Evolutionary conservation across 176 grass and related monocot species (phyloP), one percentile per base, ranked within the genome.

Genomic region (Urochloa ruziziensis): DNA sequence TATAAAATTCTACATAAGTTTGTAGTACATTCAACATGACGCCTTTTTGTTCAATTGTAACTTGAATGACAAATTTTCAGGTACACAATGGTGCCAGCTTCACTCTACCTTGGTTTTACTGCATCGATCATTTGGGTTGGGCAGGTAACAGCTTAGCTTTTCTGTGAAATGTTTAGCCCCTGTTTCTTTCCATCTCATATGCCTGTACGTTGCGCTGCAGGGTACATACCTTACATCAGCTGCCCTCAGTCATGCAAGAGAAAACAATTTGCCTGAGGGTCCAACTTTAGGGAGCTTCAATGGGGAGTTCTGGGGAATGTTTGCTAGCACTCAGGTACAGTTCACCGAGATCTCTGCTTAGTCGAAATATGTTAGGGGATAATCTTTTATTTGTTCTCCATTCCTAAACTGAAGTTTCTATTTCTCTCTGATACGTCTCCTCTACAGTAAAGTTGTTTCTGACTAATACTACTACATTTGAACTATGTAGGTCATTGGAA

Each of bases 91-190:
- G 85, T 95, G 13, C 93, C 93, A 21, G 83, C 93, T 74, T 98
- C 96, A 70, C 32, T 98, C 1, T 98, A 98, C 84, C 83, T 98
- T 7, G 96, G 96, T 62, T 98, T 98, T 85, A 90, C 93, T 70
- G 87, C 96, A 58, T 95, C 96, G 0, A 95, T 96, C 57, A 98
- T 98, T 80, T 98, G 96, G 96, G 96, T 98, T 84, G 96, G 89
- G 21, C 77, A 98, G 93, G 96, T 98, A 82, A 34, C 16, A 34
- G 17, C 30, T 57, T 43, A 68, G 34, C 28, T 81, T 84, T 32
- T 23, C n/a, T 49, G 2, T 40, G 44, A 72, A 48, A 43, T 79
- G n/a, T 71, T 67, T 52, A 74, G 37, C 85, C 17, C 49, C 33
- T 40, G 23, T 85, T 82, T 78, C 0, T 68, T 32, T 34, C 67